Conservation (phyloP, 2,329 filamentous ascomycete species). For the Podosphaera aphanis region DNA sequence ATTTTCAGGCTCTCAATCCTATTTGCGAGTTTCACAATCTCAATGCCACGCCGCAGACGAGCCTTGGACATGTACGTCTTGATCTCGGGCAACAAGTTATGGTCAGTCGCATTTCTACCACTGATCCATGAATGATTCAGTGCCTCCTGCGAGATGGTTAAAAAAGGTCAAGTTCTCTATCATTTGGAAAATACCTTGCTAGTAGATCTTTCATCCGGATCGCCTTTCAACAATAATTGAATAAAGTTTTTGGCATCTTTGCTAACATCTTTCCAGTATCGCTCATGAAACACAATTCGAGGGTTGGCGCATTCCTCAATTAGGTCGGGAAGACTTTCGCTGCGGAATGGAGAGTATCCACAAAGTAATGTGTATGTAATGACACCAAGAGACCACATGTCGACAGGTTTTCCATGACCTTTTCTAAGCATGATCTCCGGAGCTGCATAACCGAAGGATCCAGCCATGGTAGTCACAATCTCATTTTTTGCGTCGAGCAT, state of each 20-base stretch:
- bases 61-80: conserved; percentile 80
- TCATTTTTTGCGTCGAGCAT: conserved; percentile 81
- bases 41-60: conserved; percentile 76
- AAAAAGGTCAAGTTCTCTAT: conserved; percentile 9
- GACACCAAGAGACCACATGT: conserved; percentile 98
- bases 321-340: conserved; percentile 75
- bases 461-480: conserved; percentile 92
- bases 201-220: conserved; percentile 52
- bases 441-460: conserved; percentile 91
- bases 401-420: conserved; percentile 91
- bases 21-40: conserved; percentile 87
- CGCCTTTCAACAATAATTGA: conserved; percentile 51
- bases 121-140: conserved; percentile 72
- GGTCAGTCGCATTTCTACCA: conserved; percentile 75
- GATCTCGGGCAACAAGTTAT: conserved; percentile 95
- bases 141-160: conserved; percentile 33
- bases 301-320: conserved; percentile 80
- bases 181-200: conserved; percentile 34
- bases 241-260: conserved; percentile 92
- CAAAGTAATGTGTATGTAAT: conserved; percentile 97
- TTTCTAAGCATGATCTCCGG: conserved; percentile 97
- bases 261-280: conserved; percentile 97
- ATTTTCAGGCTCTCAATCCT: conserved; percentile 87
- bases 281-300: conserved; percentile 79
- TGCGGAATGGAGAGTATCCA: conserved; percentile 93